phyloP scores from a whole-genome alignment of 2,329 filamentous ascomycete genomes.

The Ramularia endophylla region DNA sequence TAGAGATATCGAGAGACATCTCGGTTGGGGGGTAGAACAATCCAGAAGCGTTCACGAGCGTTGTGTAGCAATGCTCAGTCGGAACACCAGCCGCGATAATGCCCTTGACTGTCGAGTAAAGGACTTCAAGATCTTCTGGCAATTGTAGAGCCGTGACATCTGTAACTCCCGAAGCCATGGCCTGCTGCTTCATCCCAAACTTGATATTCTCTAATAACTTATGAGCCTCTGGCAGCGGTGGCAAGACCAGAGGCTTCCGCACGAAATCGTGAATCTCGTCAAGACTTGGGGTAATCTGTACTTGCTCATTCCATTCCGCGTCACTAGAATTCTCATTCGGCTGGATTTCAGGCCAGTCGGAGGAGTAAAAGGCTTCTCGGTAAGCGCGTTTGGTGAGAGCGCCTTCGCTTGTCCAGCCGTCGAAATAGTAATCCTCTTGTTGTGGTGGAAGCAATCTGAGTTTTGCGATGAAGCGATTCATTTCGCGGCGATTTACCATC shows the following conservation, averaged over 20 bases:
- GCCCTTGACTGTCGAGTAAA: neutral
- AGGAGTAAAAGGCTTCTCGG: neutral
- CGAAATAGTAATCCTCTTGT: neutral
- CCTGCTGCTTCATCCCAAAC: neutral
- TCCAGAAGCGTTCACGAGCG: neutral
- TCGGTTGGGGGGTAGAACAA: neutral
- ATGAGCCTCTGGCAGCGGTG: neutral
- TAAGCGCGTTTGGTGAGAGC: conserved; percentile 1
- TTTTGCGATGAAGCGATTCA: conserved; percentile 2
- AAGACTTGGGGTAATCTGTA: neutral
- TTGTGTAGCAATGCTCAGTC: neutral
- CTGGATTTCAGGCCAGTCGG: too few relatives aligned
- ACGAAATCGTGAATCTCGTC: neutral
- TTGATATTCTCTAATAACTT: neutral
- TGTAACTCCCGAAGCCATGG: neutral
- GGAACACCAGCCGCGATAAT: neutral
- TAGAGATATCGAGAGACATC: neutral
- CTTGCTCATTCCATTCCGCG: conserved; percentile 1
- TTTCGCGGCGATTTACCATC: conserved; percentile 1
- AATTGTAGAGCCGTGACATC: neutral
- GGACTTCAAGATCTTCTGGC: neutral
- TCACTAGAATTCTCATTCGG: too few relatives aligned
- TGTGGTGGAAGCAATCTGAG: neutral
- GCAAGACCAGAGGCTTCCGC: neutral
- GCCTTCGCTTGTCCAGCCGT: conserved; percentile 2